phyloP scores from a whole-genome alignment of 2,329 filamentous ascomycete species.

The Xylariaceae sp. region DNA sequence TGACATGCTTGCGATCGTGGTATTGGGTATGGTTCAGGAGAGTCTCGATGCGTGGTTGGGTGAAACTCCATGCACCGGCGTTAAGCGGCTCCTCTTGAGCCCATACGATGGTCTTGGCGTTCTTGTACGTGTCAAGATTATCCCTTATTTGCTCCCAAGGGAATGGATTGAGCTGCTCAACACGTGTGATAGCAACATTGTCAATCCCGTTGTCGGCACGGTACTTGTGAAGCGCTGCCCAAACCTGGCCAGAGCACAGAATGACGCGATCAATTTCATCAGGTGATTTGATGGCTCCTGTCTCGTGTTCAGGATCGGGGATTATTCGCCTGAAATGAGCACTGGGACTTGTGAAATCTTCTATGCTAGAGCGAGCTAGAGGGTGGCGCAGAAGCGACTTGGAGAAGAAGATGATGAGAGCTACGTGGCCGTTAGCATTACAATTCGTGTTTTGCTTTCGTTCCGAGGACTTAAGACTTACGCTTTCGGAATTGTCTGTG shows the following conservation, averaged over 20 bases:
- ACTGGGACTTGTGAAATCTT: slow-evolving; percentile 81
- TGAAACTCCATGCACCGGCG: slow-evolving; percentile 94
- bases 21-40: slow-evolving; percentile 89
- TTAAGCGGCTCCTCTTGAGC: slow-evolving; percentile 97
- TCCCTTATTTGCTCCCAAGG: slow-evolving; percentile 96
- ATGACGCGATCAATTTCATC: slow-evolving; percentile 94
- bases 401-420: slow-evolving; percentile 96
- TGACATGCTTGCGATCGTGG: slow-evolving; percentile 92
- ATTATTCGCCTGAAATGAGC: slow-evolving; percentile 98
- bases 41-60: slow-evolving; percentile 97
- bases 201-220: slow-evolving; percentile 84
- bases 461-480: slow-evolving; percentile 65
- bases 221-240: slow-evolving; percentile 86
- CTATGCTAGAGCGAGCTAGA: slow-evolving; percentile 82
- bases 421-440: slow-evolving; percentile 48
- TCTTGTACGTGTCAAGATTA: slow-evolving; percentile 95
- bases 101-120: slow-evolving; percentile 97
- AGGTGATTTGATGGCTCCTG: slow-evolving; percentile 71
- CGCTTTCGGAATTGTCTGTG: slow-evolving; percentile 99
- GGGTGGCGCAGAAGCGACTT: slow-evolving; percentile 96
- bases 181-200: slow-evolving; percentile 89
- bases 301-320: slow-evolving; percentile 81
- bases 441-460: neutral
- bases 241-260: slow-evolving; percentile 94
- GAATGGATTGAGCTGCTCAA: slow-evolving; percentile 99